Evolutionary conservation across 441 rosid species (phyloP), one percentile per base, ranked within the genome.

Genomic region (Heliophila coronopifolia): DNA sequence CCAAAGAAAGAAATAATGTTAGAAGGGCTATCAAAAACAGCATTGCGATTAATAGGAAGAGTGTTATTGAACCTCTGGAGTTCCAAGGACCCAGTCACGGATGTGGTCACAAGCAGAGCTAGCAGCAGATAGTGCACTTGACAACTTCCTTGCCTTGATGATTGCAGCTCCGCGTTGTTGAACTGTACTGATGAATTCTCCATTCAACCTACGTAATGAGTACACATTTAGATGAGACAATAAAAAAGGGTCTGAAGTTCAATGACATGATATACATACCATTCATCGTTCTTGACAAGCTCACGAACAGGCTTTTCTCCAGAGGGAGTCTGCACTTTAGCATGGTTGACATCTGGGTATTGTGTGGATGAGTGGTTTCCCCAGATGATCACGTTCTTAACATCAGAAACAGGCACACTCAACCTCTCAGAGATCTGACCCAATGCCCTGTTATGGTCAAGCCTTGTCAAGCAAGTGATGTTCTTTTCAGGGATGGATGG

Each of bases 131-230:
- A 80, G 63, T 11, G 90, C 98, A 73, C 94, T 83, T 19, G 92
- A 86, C 41, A 80, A 62, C 63, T 84, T 81, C 61, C 96, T 57
- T 2, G 98, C 95, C 66, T 86, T 82, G 68, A 84, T 86, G 65
- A 84, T 90, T 40, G 89, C 87, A 78, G 95, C 95, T 54, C 94
- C 95, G 32, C 94, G 94, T 69, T 86, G 86, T 58, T 90, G 92
- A 30, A 90, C 95, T 0, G 85, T 80, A 8, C 70, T 48, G 36
- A 90, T 84, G 66, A 90, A 90, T 31, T 70, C 92, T 57, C 73
- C 84, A 51, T 72, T 72, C 75, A 84, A 75, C 87, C 53, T 47
- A 31, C 27, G 31, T 2, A 28, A n/a, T n/a, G 16, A 45, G 11
- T 7, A 19, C 18, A 31, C 1, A 18, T 19, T 9, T 11, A 31